These are phyloP conservation scores for Aspergillus sp. DNA, from an alignment of 2,329 filamentous ascomycete genomes.

Conservation along the genomic window DNA sequence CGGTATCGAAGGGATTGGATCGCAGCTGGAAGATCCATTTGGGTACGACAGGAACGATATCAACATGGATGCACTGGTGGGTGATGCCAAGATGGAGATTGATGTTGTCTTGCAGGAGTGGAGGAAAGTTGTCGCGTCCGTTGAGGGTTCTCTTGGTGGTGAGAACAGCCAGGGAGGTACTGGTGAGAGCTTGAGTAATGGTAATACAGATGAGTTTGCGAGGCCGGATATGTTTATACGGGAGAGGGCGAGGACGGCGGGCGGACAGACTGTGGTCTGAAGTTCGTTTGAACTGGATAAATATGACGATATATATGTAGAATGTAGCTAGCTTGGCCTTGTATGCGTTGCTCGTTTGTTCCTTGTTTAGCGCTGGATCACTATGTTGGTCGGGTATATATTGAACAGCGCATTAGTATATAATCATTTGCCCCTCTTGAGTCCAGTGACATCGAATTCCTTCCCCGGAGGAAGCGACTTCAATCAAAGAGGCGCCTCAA, in stretches of 20 bases:
- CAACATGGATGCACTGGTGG: conserved; percentile 68
- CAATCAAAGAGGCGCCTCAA: conserved; percentile 60
- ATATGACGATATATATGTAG: not conserved
- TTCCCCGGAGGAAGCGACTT: not conserved
- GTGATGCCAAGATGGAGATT: conserved; percentile 63
- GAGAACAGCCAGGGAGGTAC: not conserved
- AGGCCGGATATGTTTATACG: conserved; percentile 40
- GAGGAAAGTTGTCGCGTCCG: conserved; percentile 42
- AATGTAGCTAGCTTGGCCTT: not conserved
- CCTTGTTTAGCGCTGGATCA: not conserved
- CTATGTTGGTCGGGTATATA: not conserved
- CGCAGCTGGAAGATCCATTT: conserved; percentile 68
- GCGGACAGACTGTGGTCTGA: not conserved
- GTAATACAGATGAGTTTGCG: conserved; percentile 22
- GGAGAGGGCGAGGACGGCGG: conserved; percentile 19
- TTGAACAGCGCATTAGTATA: not conserved
- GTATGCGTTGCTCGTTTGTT: not conserved
- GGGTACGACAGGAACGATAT: conserved; percentile 70
- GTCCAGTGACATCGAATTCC: not conserved
- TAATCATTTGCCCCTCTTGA: not conserved
- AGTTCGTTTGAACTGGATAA: not conserved
- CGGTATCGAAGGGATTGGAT: conserved; percentile 66
- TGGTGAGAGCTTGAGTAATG: not conserved
- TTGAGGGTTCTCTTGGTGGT: conserved; percentile 19
- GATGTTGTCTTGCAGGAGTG: conserved; percentile 64